Evolutionary conservation across 371 early-diverging fungal species (phyloP).

Genomic region (Racocetra persica): DNA sequence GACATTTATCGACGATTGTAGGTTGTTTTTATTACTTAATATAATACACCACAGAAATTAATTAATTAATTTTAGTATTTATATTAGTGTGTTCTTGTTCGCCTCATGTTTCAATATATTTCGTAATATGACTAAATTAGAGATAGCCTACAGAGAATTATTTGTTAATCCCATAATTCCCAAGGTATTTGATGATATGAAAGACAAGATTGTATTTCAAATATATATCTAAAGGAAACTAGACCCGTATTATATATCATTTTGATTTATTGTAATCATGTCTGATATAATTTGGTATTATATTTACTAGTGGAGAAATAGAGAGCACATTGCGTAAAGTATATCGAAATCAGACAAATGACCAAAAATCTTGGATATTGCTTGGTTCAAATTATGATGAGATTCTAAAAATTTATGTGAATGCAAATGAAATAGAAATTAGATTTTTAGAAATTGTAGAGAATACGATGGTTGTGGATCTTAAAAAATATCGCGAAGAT

Average conservation of each 20-base stretch:
- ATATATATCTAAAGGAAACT: slow-evolving; percentile 7
- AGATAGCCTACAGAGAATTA: slow-evolving; percentile 39
- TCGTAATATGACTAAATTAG: slow-evolving; percentile 28
- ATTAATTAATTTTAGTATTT: slow-evolving; percentile 36
- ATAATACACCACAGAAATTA: too few species aligned
- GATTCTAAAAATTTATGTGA: slow-evolving; percentile 37
- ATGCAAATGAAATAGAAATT: slow-evolving; percentile 33
- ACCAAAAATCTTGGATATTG: slow-evolving; percentile 18
- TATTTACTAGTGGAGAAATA: slow-evolving; percentile 33
- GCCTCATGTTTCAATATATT: slow-evolving; percentile 12
- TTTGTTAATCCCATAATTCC: slow-evolving; percentile 39
- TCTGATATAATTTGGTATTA: slow-evolving; percentile 29
- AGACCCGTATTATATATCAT: not conserved
- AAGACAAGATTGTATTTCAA: slow-evolving; percentile 34
- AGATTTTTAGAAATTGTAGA: slow-evolving; percentile 15
- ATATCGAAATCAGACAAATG: slow-evolving; percentile 32
- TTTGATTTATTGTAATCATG: not conserved
- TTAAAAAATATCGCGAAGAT: not conserved
- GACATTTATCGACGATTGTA: slow-evolving; percentile 32
- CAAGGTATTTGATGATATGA: slow-evolving; percentile 35
- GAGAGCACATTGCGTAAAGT: slow-evolving; percentile 27
- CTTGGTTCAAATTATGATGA: slow-evolving; percentile 37
- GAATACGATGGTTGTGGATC: not conserved
- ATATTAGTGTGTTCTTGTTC: slow-evolving; percentile 19
- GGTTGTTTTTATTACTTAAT: not conserved